phyloP scores from a whole-genome alignment of 2,329 filamentous ascomycete genomes.

The Ceratocystiopsis brevicomis region DNA sequence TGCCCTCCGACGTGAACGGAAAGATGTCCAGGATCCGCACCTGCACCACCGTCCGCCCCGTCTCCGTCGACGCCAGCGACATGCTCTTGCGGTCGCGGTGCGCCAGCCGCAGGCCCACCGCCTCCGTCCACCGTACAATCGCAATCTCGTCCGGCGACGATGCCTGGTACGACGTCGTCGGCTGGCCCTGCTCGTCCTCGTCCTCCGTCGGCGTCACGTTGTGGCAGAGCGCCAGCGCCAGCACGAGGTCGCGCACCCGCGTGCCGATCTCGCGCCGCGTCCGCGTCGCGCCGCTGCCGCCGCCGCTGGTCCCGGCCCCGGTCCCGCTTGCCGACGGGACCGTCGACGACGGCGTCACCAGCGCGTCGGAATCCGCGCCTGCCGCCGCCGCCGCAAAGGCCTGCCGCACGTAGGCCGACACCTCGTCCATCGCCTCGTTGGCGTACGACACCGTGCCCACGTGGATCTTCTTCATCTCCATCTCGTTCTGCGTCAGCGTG shows the following conservation, averaged over 20 bases:
- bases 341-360: slow-evolving; percentile 64
- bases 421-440: slow-evolving; percentile 97
- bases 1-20: slow-evolving; percentile 93
- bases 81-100: slow-evolving; percentile 80
- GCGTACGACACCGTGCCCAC: slow-evolving; percentile 96
- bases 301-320: slow-evolving; percentile 16
- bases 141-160: slow-evolving; percentile 97
- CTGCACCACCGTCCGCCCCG: slow-evolving; percentile 55
- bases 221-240: slow-evolving; percentile 84
- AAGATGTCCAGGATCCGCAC: slow-evolving; percentile 88
- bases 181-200: slow-evolving; percentile 46
- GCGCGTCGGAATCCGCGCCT: slow-evolving; percentile 23
- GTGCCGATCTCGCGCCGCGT: slow-evolving; percentile 86
- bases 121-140: slow-evolving; percentile 89
- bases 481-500: slow-evolving; percentile 94
- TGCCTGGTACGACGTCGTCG: slow-evolving; percentile 76
- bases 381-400: slow-evolving; percentile 42
- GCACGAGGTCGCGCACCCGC: slow-evolving; percentile 77
- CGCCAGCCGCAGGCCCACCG: slow-evolving; percentile 66
- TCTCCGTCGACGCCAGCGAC: slow-evolving; percentile 58
- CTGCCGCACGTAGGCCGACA: slow-evolving; percentile 67
- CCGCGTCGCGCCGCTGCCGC: slow-evolving; percentile 47
- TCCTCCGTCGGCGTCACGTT: slow-evolving; percentile 90
- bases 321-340: no score
- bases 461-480: slow-evolving; percentile 98